phyloP scores from a whole-genome alignment of 345 rosid species.

The Dipteronia dyeriana region DNA sequence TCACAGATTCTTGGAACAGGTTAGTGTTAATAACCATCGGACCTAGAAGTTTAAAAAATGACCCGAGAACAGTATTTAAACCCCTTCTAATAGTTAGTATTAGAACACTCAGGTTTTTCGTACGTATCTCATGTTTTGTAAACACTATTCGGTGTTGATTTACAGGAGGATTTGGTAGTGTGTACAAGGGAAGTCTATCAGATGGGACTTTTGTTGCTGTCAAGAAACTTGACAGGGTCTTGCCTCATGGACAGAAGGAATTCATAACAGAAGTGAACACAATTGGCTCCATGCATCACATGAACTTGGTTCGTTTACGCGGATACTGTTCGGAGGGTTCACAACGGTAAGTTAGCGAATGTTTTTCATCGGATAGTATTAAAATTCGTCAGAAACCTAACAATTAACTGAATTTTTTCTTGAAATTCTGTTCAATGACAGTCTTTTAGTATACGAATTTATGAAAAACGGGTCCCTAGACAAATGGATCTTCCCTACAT shows the following conservation, averaged over 20 bases:
- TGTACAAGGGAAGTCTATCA: constrained; percentile 61
- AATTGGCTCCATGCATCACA: constrained; percentile 87
- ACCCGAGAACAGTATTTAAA: too few species aligned
- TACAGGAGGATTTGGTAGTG: constrained; percentile 83
- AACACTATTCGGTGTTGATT: background rate
- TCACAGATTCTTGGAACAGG: constrained; percentile 84
- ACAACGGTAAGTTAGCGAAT: constrained; percentile 47
- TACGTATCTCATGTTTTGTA: too few species aligned
- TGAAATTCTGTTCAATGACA: constrained; percentile 21
- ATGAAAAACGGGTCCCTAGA: constrained; percentile 77
- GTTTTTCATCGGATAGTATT: background rate
- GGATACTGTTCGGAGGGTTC: constrained; percentile 80
- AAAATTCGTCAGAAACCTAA: background rate
- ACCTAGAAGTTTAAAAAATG: too few species aligned
- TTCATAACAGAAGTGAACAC: constrained; percentile 84
- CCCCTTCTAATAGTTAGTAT: too few species aligned
- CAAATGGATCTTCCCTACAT: constrained; percentile 68
- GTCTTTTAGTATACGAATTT: constrained; percentile 79
- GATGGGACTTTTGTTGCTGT: constrained; percentile 62
- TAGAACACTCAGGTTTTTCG: too few species aligned
- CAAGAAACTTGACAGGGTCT: constrained; percentile 65
- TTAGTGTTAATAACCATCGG: constrained; percentile 1
- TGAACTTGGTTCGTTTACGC: constrained; percentile 71
- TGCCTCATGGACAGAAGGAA: constrained; percentile 71
- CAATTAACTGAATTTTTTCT: too few species aligned